Conservation (phyloP, 1,139 yeast species). For the Diutina mesorugosa region DNA sequence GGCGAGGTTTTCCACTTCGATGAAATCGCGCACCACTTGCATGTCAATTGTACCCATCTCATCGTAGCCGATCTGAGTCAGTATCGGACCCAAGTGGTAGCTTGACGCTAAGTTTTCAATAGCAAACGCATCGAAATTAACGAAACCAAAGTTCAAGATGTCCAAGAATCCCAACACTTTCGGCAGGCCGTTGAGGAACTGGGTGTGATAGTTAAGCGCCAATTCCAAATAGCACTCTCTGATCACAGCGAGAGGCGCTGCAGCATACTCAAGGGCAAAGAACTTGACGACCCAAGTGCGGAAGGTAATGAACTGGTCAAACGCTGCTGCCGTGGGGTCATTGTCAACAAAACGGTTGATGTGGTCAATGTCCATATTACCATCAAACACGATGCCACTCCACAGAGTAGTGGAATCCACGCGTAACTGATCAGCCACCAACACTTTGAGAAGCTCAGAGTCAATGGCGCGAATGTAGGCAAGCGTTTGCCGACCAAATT, state of each 20-base stretch:
- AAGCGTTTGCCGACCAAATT: background rate
- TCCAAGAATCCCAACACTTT: conserved; percentile 59
- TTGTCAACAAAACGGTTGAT: conserved; percentile 22
- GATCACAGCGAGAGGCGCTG: conserved; percentile 45
- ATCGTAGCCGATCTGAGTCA: background rate
- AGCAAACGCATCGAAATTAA: conserved; percentile 15
- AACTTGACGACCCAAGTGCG: conserved; percentile 53
- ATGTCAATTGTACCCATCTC: background rate
- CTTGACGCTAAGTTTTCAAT: background rate
- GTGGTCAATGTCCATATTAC: background rate
- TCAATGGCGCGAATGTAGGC: background rate
- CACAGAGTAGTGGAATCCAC: background rate
- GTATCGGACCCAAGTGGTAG: background rate
- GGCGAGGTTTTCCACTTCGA: background rate
- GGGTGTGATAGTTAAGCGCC: conserved; percentile 33
- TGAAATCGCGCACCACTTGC: background rate
- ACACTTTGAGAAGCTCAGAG: background rate
- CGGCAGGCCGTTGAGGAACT: conserved; percentile 40
- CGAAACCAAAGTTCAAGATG: conserved; percentile 43
- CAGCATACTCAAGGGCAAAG: conserved; percentile 62
- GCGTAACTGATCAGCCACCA: background rate
- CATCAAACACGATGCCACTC: background rate
- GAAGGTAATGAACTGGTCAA: conserved; percentile 49
- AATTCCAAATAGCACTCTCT: conserved; percentile 39
- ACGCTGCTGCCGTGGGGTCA: conserved; percentile 31